Percentiles rank a stretch among this genome's conserved stretches.
phyloP scores from a whole-genome alignment of 768 basidiomycete genomes.

The Xanthoconium stramineum region DNA sequence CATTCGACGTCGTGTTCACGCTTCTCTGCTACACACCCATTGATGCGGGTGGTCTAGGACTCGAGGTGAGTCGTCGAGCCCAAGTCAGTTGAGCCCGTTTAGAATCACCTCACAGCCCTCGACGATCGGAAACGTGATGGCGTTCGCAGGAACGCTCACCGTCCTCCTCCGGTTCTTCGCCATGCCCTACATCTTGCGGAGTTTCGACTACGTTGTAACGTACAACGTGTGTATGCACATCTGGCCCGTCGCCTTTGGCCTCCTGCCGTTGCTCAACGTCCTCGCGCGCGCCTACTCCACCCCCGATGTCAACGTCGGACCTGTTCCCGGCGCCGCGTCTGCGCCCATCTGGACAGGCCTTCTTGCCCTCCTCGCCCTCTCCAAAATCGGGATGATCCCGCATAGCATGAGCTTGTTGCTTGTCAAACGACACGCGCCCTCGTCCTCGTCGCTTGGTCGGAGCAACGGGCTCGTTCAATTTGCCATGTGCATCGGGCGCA shows the following conservation, averaged over 20 bases:
- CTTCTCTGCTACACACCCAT: constrained; percentile 63
- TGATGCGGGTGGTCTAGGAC: constrained; percentile 50
- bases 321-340: constrained; percentile 11
- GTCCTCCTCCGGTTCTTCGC: constrained; percentile 47
- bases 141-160: constrained; percentile 50
- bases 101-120: constrained; percentile 36
- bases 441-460: constrained; percentile 15
- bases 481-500: constrained; percentile 51
- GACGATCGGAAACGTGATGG: constrained; percentile 57
- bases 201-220: constrained; percentile 42
- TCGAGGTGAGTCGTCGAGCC: constrained; percentile 38
- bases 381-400: constrained; percentile 21
- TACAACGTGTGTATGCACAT: constrained; percentile 51
- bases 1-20: constrained; percentile 62
- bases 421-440: constrained; percentile 39
- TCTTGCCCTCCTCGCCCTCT: constrained; percentile 39
- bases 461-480: constrained; percentile 61
- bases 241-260: constrained; percentile 51
- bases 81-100: neutral
- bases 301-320: neutral
- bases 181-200: constrained; percentile 51
- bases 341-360: constrained; percentile 43
- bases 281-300: constrained; percentile 34
- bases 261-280: constrained; percentile 49
- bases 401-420: constrained; percentile 56